Percentiles rank a stretch among this genome's conserved stretches.
Evolutionary conservation across 345 rosid species (phyloP).

Genomic region (Aurinia saxatilis): DNA sequence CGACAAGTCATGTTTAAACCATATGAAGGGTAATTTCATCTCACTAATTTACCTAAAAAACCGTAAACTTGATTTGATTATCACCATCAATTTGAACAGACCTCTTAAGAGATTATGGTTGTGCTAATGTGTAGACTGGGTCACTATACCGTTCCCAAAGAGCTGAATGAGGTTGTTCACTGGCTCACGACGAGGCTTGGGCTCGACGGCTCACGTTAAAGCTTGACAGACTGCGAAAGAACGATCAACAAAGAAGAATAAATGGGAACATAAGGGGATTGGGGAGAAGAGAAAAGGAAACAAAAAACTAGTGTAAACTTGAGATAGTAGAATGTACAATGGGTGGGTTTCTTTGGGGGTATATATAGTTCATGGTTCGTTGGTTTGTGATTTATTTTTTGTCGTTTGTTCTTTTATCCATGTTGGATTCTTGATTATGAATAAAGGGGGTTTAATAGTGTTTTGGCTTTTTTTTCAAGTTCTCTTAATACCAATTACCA

Average conservation of each 20-base stretch:
- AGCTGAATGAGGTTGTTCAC: slow-evolving; percentile 68
- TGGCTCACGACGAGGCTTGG: slow-evolving; percentile 69
- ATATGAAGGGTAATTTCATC: slow-evolving; percentile 54
- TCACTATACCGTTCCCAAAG: slow-evolving; percentile 81
- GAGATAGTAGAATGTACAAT: slow-evolving; percentile 26
- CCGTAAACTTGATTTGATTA: background rate
- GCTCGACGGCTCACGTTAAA: slow-evolving; percentile 61
- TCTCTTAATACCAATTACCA: background rate
- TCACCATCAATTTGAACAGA: slow-evolving; percentile 1
- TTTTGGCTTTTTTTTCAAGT: background rate
- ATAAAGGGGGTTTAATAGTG: background rate
- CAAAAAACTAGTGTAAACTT: slow-evolving; percentile 11
- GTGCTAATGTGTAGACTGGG: slow-evolving; percentile 57
- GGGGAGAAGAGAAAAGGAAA: background rate
- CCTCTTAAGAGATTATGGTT: background rate
- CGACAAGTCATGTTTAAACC: slow-evolving; percentile 57
- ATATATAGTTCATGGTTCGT: slow-evolving; percentile 13
- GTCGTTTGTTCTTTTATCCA: slow-evolving; percentile 19
- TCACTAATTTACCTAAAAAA: background rate
- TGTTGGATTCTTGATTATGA: slow-evolving; percentile 20
- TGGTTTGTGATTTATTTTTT: slow-evolving; percentile 21
- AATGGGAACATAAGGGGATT: background rate
- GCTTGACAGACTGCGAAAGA: background rate
- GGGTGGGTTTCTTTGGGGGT: slow-evolving; percentile 11
- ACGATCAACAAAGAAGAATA: background rate